Evolutionary conservation across 2,329 filamentous ascomycete species (phyloP).

Genomic region (Fusarium chlamydosporum): DNA sequence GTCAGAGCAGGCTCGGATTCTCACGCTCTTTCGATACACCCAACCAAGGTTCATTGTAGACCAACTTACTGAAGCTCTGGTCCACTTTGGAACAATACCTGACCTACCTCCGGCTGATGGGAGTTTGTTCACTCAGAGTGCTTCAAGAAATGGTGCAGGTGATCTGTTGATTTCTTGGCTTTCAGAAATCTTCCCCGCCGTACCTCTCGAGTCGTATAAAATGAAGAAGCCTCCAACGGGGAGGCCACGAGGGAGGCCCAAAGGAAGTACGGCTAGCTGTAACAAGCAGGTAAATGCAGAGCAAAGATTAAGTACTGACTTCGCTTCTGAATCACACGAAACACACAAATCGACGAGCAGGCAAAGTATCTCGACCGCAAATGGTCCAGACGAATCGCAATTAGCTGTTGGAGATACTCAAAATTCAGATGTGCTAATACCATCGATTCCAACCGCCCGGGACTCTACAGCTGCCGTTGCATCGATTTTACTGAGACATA

Average conservation of each 20-base stretch:
- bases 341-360: conserved; percentile 5
- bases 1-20: conserved; percentile 70
- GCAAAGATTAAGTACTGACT: conserved; percentile 53
- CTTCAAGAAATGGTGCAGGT: conserved; percentile 69
- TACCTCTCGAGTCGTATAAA: conserved; percentile 36
- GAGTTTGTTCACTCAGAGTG: conserved; percentile 69
- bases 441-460: not conserved
- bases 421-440: not conserved
- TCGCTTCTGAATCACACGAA: conserved; percentile 12
- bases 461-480: not conserved
- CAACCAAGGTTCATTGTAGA: conserved; percentile 70
- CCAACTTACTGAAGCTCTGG: conserved; percentile 72
- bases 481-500: not conserved
- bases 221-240: conserved; percentile 16
- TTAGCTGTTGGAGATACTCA: conserved; percentile 7
- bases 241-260: conserved; percentile 68
- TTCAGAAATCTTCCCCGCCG: conserved; percentile 72
- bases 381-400: conserved; percentile 12
- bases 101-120: conserved; percentile 66
- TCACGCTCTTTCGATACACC: conserved; percentile 69
- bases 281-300: conserved; percentile 33
- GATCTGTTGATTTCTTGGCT: conserved; percentile 73
- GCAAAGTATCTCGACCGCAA: conserved; percentile 4
- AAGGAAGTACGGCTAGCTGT: conserved; percentile 63
- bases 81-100: conserved; percentile 74